Conservation (phyloP, 1,284 basidiomycete species). For the Vanrija sp. region DNA sequence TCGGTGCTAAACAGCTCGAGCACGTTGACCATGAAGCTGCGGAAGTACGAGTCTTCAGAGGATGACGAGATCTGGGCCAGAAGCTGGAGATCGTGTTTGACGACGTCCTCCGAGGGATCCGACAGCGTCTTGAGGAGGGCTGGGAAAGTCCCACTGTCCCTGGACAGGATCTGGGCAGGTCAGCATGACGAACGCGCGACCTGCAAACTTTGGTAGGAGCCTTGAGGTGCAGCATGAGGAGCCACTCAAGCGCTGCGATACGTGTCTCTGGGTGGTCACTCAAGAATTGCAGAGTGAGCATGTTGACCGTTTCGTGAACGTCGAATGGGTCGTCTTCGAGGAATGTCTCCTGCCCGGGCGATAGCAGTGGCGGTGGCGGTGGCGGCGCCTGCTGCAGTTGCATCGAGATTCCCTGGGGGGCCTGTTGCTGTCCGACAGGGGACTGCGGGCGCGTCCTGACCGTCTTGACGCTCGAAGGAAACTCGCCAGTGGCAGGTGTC, state of each 20-base stretch:
- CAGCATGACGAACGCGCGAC: not conserved
- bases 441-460: conserved; percentile 24
- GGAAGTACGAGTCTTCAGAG: conserved; percentile 91
- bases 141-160: conserved; percentile 96
- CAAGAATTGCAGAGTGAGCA: conserved; percentile 86
- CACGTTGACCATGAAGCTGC: conserved; percentile 90
- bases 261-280: conserved; percentile 96
- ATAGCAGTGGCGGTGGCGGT: conserved; percentile 14
- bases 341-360: conserved; percentile 21
- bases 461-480: conserved; percentile 23
- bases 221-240: conserved; percentile 97
- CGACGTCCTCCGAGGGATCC: conserved; percentile 94
- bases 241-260: conserved; percentile 93
- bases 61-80: conserved; percentile 90
- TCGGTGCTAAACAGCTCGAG: conserved; percentile 95
- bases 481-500: conserved; percentile 37
- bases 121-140: conserved; percentile 92
- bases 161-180: conserved; percentile 75
- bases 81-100: conserved; percentile 91
- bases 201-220: conserved; percentile 77
- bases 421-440: conserved; percentile 21
- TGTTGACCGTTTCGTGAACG: conserved; percentile 86
- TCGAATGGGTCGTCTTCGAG: conserved; percentile 77
- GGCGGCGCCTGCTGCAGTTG: not conserved
- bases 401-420: not conserved